These are phyloP conservation scores for Penicillium sp. DNA, from an alignment of 2,329 filamentous ascomycete genomes.

Conservation along the genomic window DNA sequence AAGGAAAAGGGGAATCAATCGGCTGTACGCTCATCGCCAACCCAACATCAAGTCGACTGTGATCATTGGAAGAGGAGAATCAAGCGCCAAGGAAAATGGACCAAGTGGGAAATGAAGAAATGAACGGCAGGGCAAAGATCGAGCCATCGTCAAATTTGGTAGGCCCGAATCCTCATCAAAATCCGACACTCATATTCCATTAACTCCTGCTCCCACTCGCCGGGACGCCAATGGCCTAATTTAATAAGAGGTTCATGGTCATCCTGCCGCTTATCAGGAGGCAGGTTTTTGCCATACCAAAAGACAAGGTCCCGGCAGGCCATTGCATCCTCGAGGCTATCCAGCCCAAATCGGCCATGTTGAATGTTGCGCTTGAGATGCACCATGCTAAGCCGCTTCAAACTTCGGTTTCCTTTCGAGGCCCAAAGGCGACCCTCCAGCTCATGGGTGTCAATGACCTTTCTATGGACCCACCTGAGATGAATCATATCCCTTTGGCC, in stretches of 20 bases:
- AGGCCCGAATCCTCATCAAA: too few species aligned
- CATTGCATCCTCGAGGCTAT: conserved; percentile 49
- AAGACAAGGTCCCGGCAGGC: conserved; percentile 45
- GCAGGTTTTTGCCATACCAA: conserved; percentile 34
- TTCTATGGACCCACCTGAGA: conserved; percentile 24
- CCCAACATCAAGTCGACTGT: too few species aligned
- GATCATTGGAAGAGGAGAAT: too few species aligned
- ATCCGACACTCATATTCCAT: too few species aligned
- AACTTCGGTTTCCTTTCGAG: conserved; percentile 4
- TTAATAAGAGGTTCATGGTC: neutral
- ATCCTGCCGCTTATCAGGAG: neutral
- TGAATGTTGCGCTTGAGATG: conserved; percentile 26
- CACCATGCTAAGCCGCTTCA: conserved; percentile 20
- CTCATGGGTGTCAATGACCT: conserved; percentile 48
- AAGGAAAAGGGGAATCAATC: too few species aligned
- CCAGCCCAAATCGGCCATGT: conserved; percentile 32
- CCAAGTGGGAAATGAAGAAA: too few species aligned
- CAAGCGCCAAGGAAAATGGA: too few species aligned
- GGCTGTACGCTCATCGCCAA: too few species aligned
- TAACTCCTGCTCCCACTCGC: too few species aligned
- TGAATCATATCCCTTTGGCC: conserved; percentile 45
- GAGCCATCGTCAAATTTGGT: too few species aligned
- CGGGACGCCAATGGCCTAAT: too few species aligned
- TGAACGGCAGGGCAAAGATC: too few species aligned
- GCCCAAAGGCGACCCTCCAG: conserved; percentile 14